Conservation (phyloP, 805 yeast genomes). For the Wickerhamomyces hampshirensis region DNA sequence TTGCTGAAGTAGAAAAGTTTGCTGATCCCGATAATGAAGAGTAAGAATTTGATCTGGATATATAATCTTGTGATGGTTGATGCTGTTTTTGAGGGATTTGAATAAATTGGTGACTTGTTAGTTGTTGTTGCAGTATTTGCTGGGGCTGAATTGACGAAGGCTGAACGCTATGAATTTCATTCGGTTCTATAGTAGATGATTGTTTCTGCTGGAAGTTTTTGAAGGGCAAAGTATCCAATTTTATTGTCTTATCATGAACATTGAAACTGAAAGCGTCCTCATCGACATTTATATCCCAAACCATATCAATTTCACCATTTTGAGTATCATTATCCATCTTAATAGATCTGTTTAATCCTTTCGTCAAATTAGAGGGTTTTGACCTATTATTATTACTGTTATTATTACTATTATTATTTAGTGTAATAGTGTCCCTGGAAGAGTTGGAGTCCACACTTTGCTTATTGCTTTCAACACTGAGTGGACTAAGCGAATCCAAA, state of each 20-base stretch:
- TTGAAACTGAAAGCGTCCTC: conserved; percentile 11
- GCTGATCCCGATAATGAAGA: conserved; percentile 7
- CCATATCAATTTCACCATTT: conserved; percentile 34
- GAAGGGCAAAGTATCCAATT: conserved; percentile 9
- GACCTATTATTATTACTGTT: no score
- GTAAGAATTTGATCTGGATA: conserved; percentile 1
- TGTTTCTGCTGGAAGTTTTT: conserved; percentile 4
- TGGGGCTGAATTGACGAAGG: conserved; percentile 13
- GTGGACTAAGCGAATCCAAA: conserved; percentile 17
- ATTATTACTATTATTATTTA: not conserved
- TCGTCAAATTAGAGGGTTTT: conserved; percentile 21
- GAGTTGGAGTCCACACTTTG: conserved; percentile 18
- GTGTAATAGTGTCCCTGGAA: conserved; percentile 12
- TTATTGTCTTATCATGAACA: conserved; percentile 13
- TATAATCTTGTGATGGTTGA: not conserved
- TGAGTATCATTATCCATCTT: conserved; percentile 19
- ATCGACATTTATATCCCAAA: conserved; percentile 36
- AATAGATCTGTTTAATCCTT: conserved; percentile 10
- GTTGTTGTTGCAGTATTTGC: conserved; percentile 10
- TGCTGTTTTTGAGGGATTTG: conserved; percentile 6
- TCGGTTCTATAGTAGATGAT: conserved; percentile 10
- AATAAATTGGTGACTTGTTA: conserved; percentile 3
- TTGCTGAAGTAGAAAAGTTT: conserved; percentile 11
- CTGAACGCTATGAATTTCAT: no score
- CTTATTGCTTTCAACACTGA: conserved; percentile 21